A percentile compares a stretch with the other conserved stretches of the same genome.
Evolutionary conservation across 441 rosid species (phyloP).

Genomic region (Adansonia rubrostipa): DNA sequence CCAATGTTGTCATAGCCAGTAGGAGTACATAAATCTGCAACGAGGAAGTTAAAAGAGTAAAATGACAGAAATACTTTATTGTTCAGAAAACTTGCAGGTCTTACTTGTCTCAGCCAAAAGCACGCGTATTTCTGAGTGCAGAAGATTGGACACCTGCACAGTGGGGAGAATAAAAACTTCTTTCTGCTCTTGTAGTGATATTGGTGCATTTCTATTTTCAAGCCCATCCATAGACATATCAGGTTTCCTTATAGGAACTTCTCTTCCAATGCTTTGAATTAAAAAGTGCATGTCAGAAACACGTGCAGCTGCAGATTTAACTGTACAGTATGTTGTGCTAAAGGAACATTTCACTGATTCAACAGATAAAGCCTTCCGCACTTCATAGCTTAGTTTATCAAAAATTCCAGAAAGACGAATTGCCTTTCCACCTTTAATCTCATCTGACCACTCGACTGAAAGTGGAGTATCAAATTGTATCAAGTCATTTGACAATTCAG

Average conservation of each 20-base stretch:
- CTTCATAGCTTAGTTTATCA: slow-evolving; percentile 81
- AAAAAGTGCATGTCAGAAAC: slow-evolving; percentile 74
- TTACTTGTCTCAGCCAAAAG: slow-evolving; percentile 78
- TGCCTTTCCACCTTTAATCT: slow-evolving; percentile 92
- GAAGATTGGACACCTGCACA: slow-evolving; percentile 74
- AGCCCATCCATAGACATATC: slow-evolving; percentile 51
- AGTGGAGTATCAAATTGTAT: slow-evolving; percentile 45
- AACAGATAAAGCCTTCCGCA: slow-evolving; percentile 69
- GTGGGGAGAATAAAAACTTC: slow-evolving; percentile 95
- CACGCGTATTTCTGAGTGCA: slow-evolving; percentile 74
- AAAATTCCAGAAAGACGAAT: slow-evolving; percentile 85
- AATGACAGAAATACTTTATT: slow-evolving; percentile 20
- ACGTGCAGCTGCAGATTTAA: slow-evolving; percentile 56
- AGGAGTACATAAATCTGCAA: slow-evolving; percentile 54
- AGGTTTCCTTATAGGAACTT: slow-evolving; percentile 74
- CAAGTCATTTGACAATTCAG: slow-evolving; percentile 56
- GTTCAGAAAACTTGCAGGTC: slow-evolving; percentile 33
- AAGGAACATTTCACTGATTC: slow-evolving; percentile 67
- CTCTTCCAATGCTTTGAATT: slow-evolving; percentile 73
- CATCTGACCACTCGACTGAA: slow-evolving; percentile 87
- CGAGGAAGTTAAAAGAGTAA: slow-evolving; percentile 32
- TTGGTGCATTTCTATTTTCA: slow-evolving; percentile 50
- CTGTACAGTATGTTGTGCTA: slow-evolving; percentile 72
- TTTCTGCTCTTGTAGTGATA: slow-evolving; percentile 80
- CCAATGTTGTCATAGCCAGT: slow-evolving; percentile 53